Percentiles rank a stretch among this genome's conserved stretches.
phyloP scores from a whole-genome alignment of 2,329 filamentous ascomycete species.

The Coniochaeta prunicola region DNA sequence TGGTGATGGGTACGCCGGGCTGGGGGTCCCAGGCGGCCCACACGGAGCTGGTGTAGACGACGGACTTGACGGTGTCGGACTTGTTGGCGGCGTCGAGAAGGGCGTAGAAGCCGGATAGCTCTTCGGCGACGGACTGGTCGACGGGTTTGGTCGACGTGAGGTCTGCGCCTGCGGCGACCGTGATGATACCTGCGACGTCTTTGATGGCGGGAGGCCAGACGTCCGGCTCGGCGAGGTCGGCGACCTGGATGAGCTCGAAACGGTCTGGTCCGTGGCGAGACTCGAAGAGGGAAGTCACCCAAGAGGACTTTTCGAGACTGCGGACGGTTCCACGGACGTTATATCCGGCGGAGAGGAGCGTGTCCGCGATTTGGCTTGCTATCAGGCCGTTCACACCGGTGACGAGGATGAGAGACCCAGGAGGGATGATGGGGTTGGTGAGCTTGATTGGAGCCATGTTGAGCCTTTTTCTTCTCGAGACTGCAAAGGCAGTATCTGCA shows the following conservation, averaged over 20 bases:
- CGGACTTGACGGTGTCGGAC: conserved; percentile 15
- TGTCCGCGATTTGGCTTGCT: conserved; percentile 28
- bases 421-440: conserved; percentile 8
- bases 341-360: conserved; percentile 26
- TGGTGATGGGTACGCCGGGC: conserved; percentile 9
- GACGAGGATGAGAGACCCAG: conserved; percentile 21
- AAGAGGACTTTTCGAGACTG: conserved; percentile 17
- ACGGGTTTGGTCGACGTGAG: conserved; percentile 13
- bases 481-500: not conserved
- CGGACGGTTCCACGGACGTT: conserved; percentile 32
- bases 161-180: conserved; percentile 16
- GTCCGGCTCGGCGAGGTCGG: conserved; percentile 15
- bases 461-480: not conserved
- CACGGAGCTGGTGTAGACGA: conserved; percentile 22
- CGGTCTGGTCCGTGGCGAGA: conserved; percentile 15
- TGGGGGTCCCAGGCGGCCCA: conserved; percentile 24
- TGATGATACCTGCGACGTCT: conserved; percentile 17
- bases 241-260: conserved; percentile 20
- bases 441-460: conserved; percentile 7
- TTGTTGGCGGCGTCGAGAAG: conserved; percentile 9
- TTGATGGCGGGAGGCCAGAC: conserved; percentile 16
- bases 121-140: conserved; percentile 14
- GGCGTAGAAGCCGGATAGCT: conserved; percentile 9
- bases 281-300: conserved; percentile 16
- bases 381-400: conserved; percentile 36